Evolutionary conservation across 2,329 filamentous ascomycete genomes (phyloP), one percentile per base, ranked within the genome.

Genomic region (Periconia sp.): DNA sequence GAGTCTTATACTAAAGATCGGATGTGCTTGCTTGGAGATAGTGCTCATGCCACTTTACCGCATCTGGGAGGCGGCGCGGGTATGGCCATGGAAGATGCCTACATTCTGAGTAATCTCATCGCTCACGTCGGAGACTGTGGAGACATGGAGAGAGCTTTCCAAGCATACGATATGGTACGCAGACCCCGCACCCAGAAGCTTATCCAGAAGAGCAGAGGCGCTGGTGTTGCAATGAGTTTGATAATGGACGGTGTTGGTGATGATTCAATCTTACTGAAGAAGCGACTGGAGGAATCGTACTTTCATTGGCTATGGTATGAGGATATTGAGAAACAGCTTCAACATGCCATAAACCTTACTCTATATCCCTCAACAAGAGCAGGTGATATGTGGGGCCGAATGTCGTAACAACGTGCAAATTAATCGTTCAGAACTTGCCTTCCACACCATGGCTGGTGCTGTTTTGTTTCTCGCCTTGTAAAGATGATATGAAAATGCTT

Each of bases 21-120:
- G 2, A 61, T 81, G 0, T 78, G 78, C 41, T 56, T 84, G 3
- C 69, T 82, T 0, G 82, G 82, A 3, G 81, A 85, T 57, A 81
- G 81, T 0, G 82, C 82, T 3, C 82, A 84, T 59, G 81, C 81
- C 0, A 65, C 73, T 0, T 77, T 76, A 1, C 81, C 82, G 1
- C 80, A 82, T 61, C 74, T 79, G 3, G 82, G 81, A 1, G 77
- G 80, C 0, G 82, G 82, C 6, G 82, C 82, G 2, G 79, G 81
- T 0, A 77, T 79, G 58, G 81, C 80, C 9, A 76, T 84, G 57
- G 82, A 84, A 64, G 82, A 84, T 53, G 79, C 75, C 1, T 72
- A 79, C 19, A 63, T 77, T 1, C 67, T 82, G 27, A 71, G 71
- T 9, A 62, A 62, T 9, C 56, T 79, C 2, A 57, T 80, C 42